A percentile compares a stretch with the other conserved stretches of the same genome.
Evolutionary conservation across 305 asterid genomes (phyloP).

Genomic region (Withania somnifera): DNA sequence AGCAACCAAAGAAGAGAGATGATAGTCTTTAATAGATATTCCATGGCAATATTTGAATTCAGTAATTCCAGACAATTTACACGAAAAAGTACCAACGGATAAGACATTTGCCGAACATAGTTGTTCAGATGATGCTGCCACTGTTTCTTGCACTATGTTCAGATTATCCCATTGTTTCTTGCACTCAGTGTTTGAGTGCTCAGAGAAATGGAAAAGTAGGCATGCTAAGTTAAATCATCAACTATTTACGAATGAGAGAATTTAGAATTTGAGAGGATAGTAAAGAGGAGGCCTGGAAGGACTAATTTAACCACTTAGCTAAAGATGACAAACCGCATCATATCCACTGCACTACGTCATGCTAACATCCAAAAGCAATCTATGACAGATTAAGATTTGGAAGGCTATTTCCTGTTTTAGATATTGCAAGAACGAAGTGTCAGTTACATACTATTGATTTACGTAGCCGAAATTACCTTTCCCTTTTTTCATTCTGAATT

Average conservation of each 20-base stretch:
- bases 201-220: not conserved
- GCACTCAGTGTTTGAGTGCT: not conserved
- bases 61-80: not conserved
- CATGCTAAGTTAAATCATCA: not conserved
- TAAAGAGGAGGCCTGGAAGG: not conserved
- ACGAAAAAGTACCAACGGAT: not conserved
- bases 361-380: not conserved
- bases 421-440: not conserved
- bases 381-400: not conserved
- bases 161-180: not conserved
- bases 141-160: not conserved
- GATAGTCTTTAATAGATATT: not conserved
- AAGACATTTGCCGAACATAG: not conserved
- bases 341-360: not conserved
- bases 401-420: not conserved
- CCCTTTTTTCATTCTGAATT: constrained; percentile 26
- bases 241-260: not conserved
- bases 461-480: constrained; percentile 35
- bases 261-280: not conserved
- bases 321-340: not conserved
- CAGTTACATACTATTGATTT: not conserved
- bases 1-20: not conserved
- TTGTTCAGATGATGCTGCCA: not conserved
- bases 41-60: not conserved
- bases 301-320: not conserved